Base-by-base conservation (phyloP, 495 filamentous ascomycete species). In the Trichocladium uniseriatum region DNA sequence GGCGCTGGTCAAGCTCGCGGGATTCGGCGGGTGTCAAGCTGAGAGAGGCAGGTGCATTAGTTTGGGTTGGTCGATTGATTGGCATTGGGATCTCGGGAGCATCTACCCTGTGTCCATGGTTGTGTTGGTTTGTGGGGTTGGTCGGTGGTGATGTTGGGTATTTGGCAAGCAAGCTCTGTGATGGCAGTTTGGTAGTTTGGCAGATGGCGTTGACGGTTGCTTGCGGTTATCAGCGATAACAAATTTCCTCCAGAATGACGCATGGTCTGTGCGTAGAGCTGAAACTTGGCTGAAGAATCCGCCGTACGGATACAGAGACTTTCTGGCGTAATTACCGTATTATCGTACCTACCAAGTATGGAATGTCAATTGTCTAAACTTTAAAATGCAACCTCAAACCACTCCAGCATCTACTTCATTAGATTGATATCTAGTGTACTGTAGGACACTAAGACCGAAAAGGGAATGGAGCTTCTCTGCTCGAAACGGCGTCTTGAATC, bases 1-100 rank as follows among this genome's bases (percentile, higher is more conserved):
- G 87, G 69, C 91, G 86, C 67, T 75, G 60, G 60, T 91, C 81
- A 66, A 99, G 84, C 76, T 97, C 88, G 68, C 86, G 83, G 71
- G 89, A 85, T 72, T 99, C 92, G 48, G 82, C 66, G 57, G 78
- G 66, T 51, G 82, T 89, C 67, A 98, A 87, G 58, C 71, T 75
- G 38, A 18, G 16, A 16, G 6, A 14, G 34, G 41, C 7, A 43
- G 13, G 13, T 27, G 37, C 5, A 40, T 60, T 55, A 56, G 58
- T 20, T 21, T 47, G 43, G 14, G 36, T 45, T 51, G 18, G 14
- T 16, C 46, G 44, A 11, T 10, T 32, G 29, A 20, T 1, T 15
- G 32, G 31, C 4, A 32, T 10, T 32, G 31, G 31, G 31, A 11
- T 14, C 7, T 32, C 11, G 31, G n/a, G 22, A 27, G 21, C 20